These are phyloP conservation scores for Salix purpurea DNA, from an alignment of 345 rosid species.

Conservation along the genomic window DNA sequence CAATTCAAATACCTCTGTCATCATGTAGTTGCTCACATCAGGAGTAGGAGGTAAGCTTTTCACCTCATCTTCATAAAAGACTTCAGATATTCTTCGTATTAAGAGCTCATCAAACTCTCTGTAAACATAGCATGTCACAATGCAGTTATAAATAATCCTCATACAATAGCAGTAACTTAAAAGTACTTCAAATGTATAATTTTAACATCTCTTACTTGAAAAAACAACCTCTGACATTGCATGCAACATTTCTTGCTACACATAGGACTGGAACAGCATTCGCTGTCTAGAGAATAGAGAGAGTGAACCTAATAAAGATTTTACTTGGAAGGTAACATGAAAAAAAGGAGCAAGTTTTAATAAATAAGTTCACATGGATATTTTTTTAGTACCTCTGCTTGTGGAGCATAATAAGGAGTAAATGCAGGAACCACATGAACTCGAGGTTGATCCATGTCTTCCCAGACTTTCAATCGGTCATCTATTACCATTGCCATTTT, in stretches of 20 bases:
- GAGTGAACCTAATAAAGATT: conserved; percentile 3
- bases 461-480: conserved; percentile 96
- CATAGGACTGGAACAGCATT: conserved; percentile 83
- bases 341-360: neutral
- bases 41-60: conserved; percentile 73
- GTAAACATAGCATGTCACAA: conserved; percentile 21
- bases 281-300: conserved; percentile 50
- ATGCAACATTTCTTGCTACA: conserved; percentile 98
- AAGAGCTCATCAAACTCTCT: conserved; percentile 97
- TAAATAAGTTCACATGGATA: conserved; percentile 15
- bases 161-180: neutral
- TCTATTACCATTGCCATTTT: conserved; percentile 99
- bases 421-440: conserved; percentile 96
- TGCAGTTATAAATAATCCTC: neutral
- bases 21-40: conserved; percentile 90
- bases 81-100: conserved; percentile 65
- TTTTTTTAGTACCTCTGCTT: conserved; percentile 67
- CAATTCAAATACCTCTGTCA: conserved; percentile 65
- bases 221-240: conserved; percentile 94
- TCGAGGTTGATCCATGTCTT: conserved; percentile 94
- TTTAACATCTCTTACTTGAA: conserved; percentile 65
- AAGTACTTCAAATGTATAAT: conserved; percentile 8
- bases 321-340: conserved; percentile 2
- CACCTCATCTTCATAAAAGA: conserved; percentile 80
- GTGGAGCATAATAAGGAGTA: conserved; percentile 95